A percentile compares a stretch with the other conserved stretches of the same genome.
Evolutionary conservation across 192 early-diverging fungal species (phyloP).

Genomic region (Martensiomyces pterosporus): DNA sequence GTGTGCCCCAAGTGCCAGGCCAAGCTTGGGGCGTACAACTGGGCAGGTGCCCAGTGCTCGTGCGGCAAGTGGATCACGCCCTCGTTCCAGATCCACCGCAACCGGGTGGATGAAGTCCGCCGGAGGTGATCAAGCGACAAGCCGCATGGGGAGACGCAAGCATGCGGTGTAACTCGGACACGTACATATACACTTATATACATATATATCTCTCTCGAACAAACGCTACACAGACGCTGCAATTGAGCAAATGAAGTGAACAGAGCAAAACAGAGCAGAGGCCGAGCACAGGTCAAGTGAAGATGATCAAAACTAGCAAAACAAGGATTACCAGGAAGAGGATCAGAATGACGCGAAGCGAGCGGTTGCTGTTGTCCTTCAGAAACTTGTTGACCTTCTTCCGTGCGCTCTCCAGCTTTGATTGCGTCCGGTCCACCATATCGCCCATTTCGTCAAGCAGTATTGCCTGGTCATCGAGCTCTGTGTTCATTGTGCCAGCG

Average conservation of each 20-base stretch:
- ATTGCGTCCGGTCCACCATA: constrained; percentile 37
- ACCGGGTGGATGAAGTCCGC: constrained; percentile 63
- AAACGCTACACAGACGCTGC: too few relatives aligned
- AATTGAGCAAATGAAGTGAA: too few relatives aligned
- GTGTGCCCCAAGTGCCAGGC: constrained; percentile 73
- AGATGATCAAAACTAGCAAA: constrained; percentile 43
- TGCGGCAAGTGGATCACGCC: constrained; percentile 80
- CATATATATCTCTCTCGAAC: too few relatives aligned
- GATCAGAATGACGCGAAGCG: constrained; percentile 29
- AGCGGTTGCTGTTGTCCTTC: constrained; percentile 43
- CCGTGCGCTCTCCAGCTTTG: constrained; percentile 25
- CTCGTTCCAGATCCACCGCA: constrained; percentile 71
- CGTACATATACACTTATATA: too few relatives aligned
- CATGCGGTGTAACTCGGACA: too few relatives aligned
- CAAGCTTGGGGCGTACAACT: constrained; percentile 77
- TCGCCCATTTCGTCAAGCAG: constrained; percentile 39
- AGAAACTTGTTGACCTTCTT: constrained; percentile 42
- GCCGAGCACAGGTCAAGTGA: too few relatives aligned
- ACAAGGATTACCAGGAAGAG: constrained; percentile 45
- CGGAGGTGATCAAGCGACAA: too few relatives aligned
- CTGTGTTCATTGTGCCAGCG: constrained; percentile 48
- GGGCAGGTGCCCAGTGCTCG: constrained; percentile 72
- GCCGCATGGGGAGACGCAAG: too few relatives aligned
- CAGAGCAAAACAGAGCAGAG: too few relatives aligned
- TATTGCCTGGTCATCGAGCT: constrained; percentile 47